phyloP scores from a whole-genome alignment of 129 eudicot genomes.

The Centrapalus pauciflorus region DNA sequence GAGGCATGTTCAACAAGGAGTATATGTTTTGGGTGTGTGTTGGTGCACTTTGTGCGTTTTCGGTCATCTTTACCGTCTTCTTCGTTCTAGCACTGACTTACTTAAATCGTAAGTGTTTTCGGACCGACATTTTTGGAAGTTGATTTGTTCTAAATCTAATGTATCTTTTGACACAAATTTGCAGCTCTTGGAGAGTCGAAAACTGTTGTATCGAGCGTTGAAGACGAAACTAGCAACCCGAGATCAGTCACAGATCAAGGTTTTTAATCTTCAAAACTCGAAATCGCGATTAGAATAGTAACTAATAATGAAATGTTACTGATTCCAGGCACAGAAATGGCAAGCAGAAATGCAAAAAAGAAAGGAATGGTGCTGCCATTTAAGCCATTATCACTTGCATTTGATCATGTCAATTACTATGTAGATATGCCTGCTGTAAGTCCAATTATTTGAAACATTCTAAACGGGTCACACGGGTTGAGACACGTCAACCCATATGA shows the following conservation, averaged over 20 bases:
- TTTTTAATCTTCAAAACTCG: conserved; percentile 6
- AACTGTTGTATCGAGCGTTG: conserved; percentile 39
- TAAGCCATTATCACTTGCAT: conserved; percentile 69
- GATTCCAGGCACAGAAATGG: conserved; percentile 36
- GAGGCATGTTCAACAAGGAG: conserved; percentile 54
- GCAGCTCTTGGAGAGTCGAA: conserved; percentile 60
- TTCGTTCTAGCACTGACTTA: conserved; percentile 61
- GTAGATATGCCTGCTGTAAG: conserved; percentile 89
- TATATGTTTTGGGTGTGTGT: conserved; percentile 72
- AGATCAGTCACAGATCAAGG: conserved; percentile 12
- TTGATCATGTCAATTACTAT: conserved; percentile 70
- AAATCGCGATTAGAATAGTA: background rate
- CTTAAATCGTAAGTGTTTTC: conserved; percentile 54
- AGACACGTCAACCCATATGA: too few relatives aligned
- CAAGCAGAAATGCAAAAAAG: conserved; percentile 21
- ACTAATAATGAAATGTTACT: background rate
- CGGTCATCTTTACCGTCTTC: conserved; percentile 61
- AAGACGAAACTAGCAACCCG: conserved; percentile 23
- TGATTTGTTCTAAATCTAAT: conserved; percentile 16
- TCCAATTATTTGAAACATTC: background rate
- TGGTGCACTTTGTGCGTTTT: conserved; percentile 57
- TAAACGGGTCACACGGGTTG: too few relatives aligned
- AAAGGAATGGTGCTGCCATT: conserved; percentile 87
- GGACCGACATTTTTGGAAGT: background rate
- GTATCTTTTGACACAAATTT: conserved; percentile 11